Conservation (phyloP, 805 yeast genomes). For the Nakazawaea ambrosiae region DNA sequence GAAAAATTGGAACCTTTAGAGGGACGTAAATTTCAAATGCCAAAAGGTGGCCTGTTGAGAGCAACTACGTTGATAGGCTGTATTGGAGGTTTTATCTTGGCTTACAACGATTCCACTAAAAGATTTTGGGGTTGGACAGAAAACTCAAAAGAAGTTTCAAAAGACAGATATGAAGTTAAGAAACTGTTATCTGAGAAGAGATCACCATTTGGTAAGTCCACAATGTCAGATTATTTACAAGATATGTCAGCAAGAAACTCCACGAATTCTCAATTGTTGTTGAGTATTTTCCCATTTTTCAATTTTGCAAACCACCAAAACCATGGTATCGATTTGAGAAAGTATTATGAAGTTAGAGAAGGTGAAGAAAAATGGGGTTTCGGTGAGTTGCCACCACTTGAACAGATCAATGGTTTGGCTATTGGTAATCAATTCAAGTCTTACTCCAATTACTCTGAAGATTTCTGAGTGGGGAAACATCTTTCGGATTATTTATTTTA, state of each 20-base stretch:
- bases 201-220: slow-evolving; percentile 61
- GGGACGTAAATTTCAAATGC: slow-evolving; percentile 38
- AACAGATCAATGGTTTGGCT: slow-evolving; percentile 33
- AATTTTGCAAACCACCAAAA: slow-evolving; percentile 74
- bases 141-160: slow-evolving; percentile 60
- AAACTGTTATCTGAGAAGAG: slow-evolving; percentile 54
- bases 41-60: slow-evolving; percentile 51
- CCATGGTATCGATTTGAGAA: slow-evolving; percentile 69
- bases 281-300: slow-evolving; percentile 73
- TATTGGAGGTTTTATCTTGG: slow-evolving; percentile 66
- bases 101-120: slow-evolving; percentile 59
- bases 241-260: slow-evolving; percentile 74
- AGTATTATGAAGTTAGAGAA: slow-evolving; percentile 47
- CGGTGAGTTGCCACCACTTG: slow-evolving; percentile 37
- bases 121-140: slow-evolving; percentile 78
- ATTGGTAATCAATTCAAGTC: slow-evolving; percentile 13
- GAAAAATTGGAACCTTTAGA: slow-evolving; percentile 41
- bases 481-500: background rate
- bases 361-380: slow-evolving; percentile 57
- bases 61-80: slow-evolving; percentile 57
- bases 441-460: slow-evolving; percentile 13
- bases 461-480: slow-evolving; percentile 6
- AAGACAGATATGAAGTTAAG: slow-evolving; percentile 71
- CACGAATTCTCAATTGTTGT: slow-evolving; percentile 53
- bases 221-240: slow-evolving; percentile 62